Base-by-base conservation (phyloP, 2,329 filamentous ascomycete species). In the Talaromyces amestolkiae region DNA sequence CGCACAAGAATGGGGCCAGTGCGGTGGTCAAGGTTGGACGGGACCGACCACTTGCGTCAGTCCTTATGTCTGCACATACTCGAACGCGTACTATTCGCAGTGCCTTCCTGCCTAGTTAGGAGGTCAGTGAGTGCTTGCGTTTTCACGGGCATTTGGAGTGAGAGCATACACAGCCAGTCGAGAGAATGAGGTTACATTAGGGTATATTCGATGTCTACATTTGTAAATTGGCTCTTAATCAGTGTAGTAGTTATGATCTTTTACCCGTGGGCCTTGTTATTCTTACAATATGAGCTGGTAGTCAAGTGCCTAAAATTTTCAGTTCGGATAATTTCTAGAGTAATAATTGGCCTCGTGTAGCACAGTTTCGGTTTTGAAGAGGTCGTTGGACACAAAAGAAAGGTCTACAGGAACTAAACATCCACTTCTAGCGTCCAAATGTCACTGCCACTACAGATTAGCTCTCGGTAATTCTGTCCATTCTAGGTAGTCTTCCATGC, bases 61-160 rank as follows among this genome's bases (percentile, higher is more conserved):
- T 22, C 43, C 43, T 4, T 61, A 53, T n/a, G 31, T 53, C 33
- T 62, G 60, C 60, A 51, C 13, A 19, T 53, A 39, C 31, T 53
- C 33, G 33, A 62, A 62, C 45, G 6, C n/a, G 19, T 62, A 43
- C 41, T 62, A 62, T 31, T 51, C 43, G 37, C 60, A 53, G 47
- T 62, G 45, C 33, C 45, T 62, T 39, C 33, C 33, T 58, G 27
- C 54, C 8, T 53, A 33, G 3, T 17, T 27, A 51, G 22, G 7
- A 10, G 47, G 24, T 31, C 5, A 31, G 15, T 33, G n/a, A 58
- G 33, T 6, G 17, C 33, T n/a, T 58, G 53, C 3, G 22, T 6
- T 10, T 2, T 22, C 53, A 37, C 17, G 35, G 31, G 24, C 17
- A 22, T 19, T 37, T 3, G 5, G 19, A 19, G 15, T 22, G 1